These are phyloP conservation scores for Nidula niveotomentosa DNA, from an alignment of 1,284 basidiomycete species.

Conservation along the genomic window DNA sequence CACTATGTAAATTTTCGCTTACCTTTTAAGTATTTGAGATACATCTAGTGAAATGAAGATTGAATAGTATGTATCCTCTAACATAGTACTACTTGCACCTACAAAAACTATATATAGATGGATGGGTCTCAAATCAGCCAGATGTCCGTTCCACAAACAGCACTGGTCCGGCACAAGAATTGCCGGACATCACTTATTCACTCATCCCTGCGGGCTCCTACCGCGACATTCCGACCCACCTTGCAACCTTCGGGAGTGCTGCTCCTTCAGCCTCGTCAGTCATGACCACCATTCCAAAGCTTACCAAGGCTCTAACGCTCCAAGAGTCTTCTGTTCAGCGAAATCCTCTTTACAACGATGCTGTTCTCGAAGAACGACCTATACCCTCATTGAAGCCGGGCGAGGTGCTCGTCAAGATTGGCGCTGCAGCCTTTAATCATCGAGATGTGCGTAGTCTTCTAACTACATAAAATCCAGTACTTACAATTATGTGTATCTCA, in stretches of 20 bases:
- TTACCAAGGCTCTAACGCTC: conserved; percentile 40
- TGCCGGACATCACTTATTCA: background rate
- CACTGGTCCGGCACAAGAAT: background rate
- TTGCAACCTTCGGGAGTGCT: background rate
- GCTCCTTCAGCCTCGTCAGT: conserved; percentile 2
- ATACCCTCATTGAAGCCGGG: conserved; percentile 50
- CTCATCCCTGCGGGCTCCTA: background rate
- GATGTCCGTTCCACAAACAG: background rate
- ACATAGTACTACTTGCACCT: too few species aligned
- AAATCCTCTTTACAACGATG: conserved; percentile 47
- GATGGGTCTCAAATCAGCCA: too few species aligned
- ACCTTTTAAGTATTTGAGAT: too few species aligned
- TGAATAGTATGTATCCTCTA: too few species aligned
- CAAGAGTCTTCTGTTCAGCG: conserved; percentile 28
- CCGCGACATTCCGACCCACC: background rate
- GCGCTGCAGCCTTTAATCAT: conserved; percentile 78
- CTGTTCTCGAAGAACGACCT: conserved; percentile 44
- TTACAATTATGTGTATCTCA: conserved; percentile 20
- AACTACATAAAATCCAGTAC: too few species aligned
- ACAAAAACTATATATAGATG: too few species aligned
- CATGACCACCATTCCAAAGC: conserved; percentile 21
- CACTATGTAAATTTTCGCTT: too few species aligned
- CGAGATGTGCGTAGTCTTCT: conserved; percentile 55
- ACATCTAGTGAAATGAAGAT: too few species aligned
- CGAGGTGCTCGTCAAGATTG: conserved; percentile 65